Base-by-base conservation (phyloP, 2,329 filamentous ascomycete genomes). In the Podosphaera xanthii region DNA sequence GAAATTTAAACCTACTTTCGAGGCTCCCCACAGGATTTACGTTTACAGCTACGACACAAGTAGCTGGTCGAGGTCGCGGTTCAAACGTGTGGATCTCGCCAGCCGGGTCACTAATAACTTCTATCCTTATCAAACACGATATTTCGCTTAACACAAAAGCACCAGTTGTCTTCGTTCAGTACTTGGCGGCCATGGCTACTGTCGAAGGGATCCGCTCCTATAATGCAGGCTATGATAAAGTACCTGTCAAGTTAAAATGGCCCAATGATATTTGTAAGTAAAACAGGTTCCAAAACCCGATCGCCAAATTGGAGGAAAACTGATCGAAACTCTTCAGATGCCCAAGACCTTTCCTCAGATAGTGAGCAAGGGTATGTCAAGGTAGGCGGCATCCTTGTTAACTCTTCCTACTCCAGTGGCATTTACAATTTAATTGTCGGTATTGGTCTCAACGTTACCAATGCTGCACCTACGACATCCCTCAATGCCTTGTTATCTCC, bases 81-180 rank as follows among this genome's bases (percentile, higher is more conserved):
- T 83, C 79, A 38, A 98, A 98, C 66, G 87, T 96, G 61, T 98
- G 92, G 92, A 82, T 98, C 3, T 88, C 90, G 0, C 92, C 92
- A 0, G 80, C 86, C 0, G 92, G 92, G 0, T 82, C 81, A 42
- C 76, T 97, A 4, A 85, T 96, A 69, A 92, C 94, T 72, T 95
- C 88, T 8, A 88, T 84, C 0, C 81, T 94, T 46, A 81, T 98
- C 64, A 86, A 87, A 62, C 92, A 98, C 71, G 79, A 86, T 0
- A 80, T 86, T 36, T 76, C 84, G 36, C 77, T 92, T 7, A 83
- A 82, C 7, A 75, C 78, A 50, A 79, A 76, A 1, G 85, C 86
- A 0, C 90, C 92, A 0, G 83, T 97, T 8, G 83, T 96, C 0
- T 97, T 98, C 70, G 77, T 97, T 35, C 92, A 97, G 70, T 98